Base-by-base conservation (phyloP, 495 filamentous ascomycete species). In the Sordaria brevicollis region DNA sequence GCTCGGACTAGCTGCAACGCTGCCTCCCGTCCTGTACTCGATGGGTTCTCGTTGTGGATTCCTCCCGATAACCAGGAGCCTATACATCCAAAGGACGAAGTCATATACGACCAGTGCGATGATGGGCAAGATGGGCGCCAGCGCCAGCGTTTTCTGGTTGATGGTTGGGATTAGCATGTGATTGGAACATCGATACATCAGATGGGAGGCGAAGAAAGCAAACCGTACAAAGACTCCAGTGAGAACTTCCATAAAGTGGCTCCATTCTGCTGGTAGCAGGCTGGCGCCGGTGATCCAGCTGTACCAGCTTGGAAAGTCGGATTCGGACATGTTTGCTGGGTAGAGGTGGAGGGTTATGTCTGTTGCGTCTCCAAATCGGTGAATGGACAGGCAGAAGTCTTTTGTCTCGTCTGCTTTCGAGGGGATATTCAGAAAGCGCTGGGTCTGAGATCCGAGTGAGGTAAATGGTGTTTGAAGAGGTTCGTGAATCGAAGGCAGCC, bases 41-140 rank as follows among this genome's bases (percentile, higher is more conserved):
- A 70, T 36, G 19, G 72, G 68, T 68, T 72, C 49, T 31, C 49
- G 49, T 29, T 62, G 49, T 1, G 49, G 49, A 25, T 31, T 17
- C 68, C 29, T 73, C 66, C 66, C 73, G 54, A 69, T 74, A 11
- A 68, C 67, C 35, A 68, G 74, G 15, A 82, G 69, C 70, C 82
- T 77, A 76, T 78, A 83, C 17, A 83, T 65, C 82, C 82, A 84
- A 33, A 84, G 76, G n/a, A 70, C 70, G 49, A 84, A 72, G 70
- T 84, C 83, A 70, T 81, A 82, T 35, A 82, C n/a, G 67, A 82
- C 68, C 17, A 83, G 38, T 5, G 76, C 2, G 41, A 79, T 69
- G 17, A 83, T 37, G 0, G 78, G 79, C 2, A 74, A 25, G 67
- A 77, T 76, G 35, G 74, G 73, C 0, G 69, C 39, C 10, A 78